Percentiles rank a stretch among this genome's conserved stretches.
These are phyloP conservation scores for Mucor lusitanicus DNA, from an alignment of 371 early-diverging fungal genomes.

Conservation along the genomic window DNA sequence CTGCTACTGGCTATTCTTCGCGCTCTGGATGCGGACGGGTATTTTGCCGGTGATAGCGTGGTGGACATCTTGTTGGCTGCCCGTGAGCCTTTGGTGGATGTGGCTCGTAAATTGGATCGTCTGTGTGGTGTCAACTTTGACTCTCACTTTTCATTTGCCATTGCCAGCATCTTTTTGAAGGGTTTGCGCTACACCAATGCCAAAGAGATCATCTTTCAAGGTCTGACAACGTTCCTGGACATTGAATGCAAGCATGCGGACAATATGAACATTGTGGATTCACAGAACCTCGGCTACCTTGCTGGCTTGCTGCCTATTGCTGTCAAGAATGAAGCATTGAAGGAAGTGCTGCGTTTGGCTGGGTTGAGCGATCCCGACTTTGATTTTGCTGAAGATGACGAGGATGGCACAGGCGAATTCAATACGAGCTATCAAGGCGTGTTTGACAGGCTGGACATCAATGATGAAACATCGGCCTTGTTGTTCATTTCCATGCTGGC, in stretches of 20 bases:
- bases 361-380: slow-evolving; percentile 43
- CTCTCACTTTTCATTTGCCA: slow-evolving; percentile 85
- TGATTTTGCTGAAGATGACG: slow-evolving; percentile 33
- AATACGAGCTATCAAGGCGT: slow-evolving; percentile 55
- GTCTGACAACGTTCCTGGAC: slow-evolving; percentile 72
- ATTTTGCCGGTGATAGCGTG: slow-evolving; percentile 71
- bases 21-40: slow-evolving; percentile 72
- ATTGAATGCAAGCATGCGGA: slow-evolving; percentile 63
- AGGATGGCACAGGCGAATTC: slow-evolving; percentile 40
- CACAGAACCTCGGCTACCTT: slow-evolving; percentile 74
- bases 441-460: slow-evolving; percentile 68
- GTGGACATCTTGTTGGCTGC: slow-evolving; percentile 70
- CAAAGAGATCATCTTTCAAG: slow-evolving; percentile 71
- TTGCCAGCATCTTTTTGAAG: slow-evolving; percentile 80
- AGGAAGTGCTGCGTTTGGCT: slow-evolving; percentile 61
- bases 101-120: slow-evolving; percentile 69
- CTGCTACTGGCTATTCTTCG: slow-evolving; percentile 74
- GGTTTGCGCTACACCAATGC: slow-evolving; percentile 79
- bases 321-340: slow-evolving; percentile 63
- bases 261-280: slow-evolving; percentile 24
- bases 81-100: slow-evolving; percentile 72
- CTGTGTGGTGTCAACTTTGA: slow-evolving; percentile 81
- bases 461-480: slow-evolving; percentile 70
- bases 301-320: slow-evolving; percentile 74
- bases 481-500: slow-evolving; percentile 78